Evolutionary conservation across 352 stramenopile genomes (phyloP).

Genomic region (Phytophthora lateralis): DNA sequence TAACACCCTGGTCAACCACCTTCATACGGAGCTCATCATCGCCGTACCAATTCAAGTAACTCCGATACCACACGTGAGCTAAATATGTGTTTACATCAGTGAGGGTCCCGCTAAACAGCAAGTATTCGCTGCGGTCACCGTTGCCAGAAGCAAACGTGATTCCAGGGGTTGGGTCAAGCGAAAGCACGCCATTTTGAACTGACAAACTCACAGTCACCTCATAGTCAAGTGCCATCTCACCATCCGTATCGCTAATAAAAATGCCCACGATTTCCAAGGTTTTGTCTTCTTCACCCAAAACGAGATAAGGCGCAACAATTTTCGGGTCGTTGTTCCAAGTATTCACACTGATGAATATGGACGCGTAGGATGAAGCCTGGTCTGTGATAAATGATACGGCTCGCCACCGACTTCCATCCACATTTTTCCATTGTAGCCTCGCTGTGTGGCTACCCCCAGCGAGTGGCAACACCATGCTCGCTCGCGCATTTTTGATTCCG

Average conservation of each 20-base stretch:
- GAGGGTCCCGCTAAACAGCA: slow-evolving; percentile 68
- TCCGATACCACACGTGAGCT: slow-evolving; percentile 52
- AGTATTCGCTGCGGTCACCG: slow-evolving; percentile 52
- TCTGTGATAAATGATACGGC: slow-evolving; percentile 78
- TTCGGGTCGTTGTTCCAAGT: slow-evolving; percentile 75
- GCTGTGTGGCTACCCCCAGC: slow-evolving; percentile 62
- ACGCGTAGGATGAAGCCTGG: slow-evolving; percentile 63
- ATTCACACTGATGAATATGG: slow-evolving; percentile 72
- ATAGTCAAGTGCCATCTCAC: slow-evolving; percentile 64
- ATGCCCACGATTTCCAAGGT: slow-evolving; percentile 42
- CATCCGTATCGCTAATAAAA: slow-evolving; percentile 55
- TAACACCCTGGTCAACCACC: slow-evolving; percentile 70
- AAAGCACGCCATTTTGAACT: slow-evolving; percentile 61
- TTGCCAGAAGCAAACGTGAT: slow-evolving; percentile 66
- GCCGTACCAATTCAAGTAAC: slow-evolving; percentile 80
- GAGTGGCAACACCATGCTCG: slow-evolving; percentile 68
- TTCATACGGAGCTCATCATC: slow-evolving; percentile 58
- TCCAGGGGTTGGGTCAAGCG: slow-evolving; percentile 53
- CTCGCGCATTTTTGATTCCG: slow-evolving; percentile 72
- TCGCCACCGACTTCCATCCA: slow-evolving; percentile 68
- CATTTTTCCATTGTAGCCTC: slow-evolving; percentile 79
- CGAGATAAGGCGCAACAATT: slow-evolving; percentile 40
- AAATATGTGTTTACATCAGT: slow-evolving; percentile 67
- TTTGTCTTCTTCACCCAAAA: slow-evolving; percentile 58
- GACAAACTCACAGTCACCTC: slow-evolving; percentile 60